phyloP scores from a whole-genome alignment of 1,284 basidiomycete species.

The Serendipita sp. region DNA sequence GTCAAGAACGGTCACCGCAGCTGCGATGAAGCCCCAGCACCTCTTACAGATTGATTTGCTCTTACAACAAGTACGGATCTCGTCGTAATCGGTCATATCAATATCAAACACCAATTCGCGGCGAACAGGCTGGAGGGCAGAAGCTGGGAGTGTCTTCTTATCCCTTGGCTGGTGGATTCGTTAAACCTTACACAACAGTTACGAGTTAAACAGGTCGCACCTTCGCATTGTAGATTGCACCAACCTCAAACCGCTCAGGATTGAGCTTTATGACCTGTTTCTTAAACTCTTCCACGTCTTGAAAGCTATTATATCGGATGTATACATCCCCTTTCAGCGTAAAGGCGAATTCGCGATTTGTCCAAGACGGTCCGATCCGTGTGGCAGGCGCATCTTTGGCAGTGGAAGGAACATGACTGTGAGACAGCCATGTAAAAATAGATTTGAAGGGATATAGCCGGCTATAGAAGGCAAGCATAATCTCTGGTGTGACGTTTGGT shows the following conservation, averaged over 20 bases:
- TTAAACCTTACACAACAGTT: conserved; percentile 6
- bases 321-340: conserved; percentile 87
- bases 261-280: conserved; percentile 73
- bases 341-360: conserved; percentile 94
- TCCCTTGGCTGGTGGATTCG: conserved; percentile 60
- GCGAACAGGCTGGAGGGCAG: conserved; percentile 61
- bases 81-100: conserved; percentile 99
- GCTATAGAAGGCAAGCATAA: conserved; percentile 83
- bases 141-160: conserved; percentile 70
- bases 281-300: conserved; percentile 77
- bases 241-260: conserved; percentile 92
- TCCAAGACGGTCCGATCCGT: conserved; percentile 41
- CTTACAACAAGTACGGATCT: conserved; percentile 87
- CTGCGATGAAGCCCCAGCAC: conserved; percentile 92
- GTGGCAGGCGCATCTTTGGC: not conserved
- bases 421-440: conserved; percentile 90
- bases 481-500: conserved; percentile 31
- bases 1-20: conserved; percentile 85
- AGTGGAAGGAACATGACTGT: conserved; percentile 55
- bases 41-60: conserved; percentile 83
- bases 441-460: conserved; percentile 91
- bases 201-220: conserved; percentile 32
- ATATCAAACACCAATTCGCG: conserved; percentile 99
- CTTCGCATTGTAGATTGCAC: conserved; percentile 80
- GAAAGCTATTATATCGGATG: conserved; percentile 89